phyloP scores from a whole-genome alignment of 768 basidiomycete genomes.

The Amyloporia xantha region DNA sequence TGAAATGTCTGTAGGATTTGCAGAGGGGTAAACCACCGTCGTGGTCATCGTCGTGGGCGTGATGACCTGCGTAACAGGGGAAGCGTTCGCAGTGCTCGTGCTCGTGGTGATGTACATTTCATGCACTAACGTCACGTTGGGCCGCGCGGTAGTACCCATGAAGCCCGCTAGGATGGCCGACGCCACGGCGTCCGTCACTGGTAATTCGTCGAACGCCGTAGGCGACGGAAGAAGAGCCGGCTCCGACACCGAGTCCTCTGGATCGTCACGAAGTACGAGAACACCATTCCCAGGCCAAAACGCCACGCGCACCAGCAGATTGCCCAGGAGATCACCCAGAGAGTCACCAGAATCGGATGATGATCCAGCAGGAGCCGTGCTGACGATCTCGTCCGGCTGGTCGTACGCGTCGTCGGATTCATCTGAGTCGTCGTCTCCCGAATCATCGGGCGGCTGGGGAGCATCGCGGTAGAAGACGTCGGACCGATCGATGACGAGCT shows the following conservation, averaged over 20 bases:
- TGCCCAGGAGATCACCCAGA: constrained; percentile 9
- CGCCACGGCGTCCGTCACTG: neutral
- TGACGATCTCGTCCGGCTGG: constrained; percentile 6
- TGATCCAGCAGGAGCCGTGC: neutral
- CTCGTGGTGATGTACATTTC: neutral
- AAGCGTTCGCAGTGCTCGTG: neutral
- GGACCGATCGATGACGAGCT: constrained; percentile 39
- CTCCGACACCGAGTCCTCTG: neutral
- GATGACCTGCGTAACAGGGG: neutral
- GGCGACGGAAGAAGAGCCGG: neutral
- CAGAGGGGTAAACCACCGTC: neutral
- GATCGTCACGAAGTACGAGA: neutral
- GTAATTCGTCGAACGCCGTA: neutral
- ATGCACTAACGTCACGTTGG: neutral
- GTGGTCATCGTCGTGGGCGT: neutral
- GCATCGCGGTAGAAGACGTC: constrained; percentile 59
- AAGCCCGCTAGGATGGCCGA: neutral
- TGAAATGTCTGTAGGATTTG: constrained; percentile 4
- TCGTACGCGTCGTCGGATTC: constrained; percentile 1
- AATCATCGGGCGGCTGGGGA: constrained; percentile 7
- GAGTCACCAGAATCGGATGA: constrained; percentile 2
- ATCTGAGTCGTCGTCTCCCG: neutral
- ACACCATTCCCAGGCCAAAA: neutral
- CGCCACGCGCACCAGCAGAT: neutral
- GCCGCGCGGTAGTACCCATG: neutral